phyloP scores from a whole-genome alignment of 2,329 filamentous ascomycete species.

The Endocalyx cinctus region DNA sequence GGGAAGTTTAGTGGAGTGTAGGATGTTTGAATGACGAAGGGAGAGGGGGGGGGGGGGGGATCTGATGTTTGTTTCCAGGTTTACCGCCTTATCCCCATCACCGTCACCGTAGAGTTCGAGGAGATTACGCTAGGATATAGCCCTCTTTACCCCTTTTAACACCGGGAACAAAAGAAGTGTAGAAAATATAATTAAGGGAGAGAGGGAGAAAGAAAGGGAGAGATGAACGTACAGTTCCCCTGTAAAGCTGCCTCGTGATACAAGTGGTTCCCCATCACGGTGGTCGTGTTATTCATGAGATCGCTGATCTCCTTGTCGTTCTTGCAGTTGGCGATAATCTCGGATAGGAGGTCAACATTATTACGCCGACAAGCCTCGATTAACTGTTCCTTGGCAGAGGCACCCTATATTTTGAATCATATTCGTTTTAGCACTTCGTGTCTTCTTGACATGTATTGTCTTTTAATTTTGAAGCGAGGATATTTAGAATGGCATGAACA shows the following conservation, averaged over 20 bases:
- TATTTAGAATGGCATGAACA: not conserved
- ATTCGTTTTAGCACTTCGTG: slow-evolving; percentile 7
- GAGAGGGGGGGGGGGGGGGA: too few relatives aligned
- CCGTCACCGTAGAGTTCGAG: too few relatives aligned
- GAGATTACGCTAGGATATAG: too few relatives aligned
- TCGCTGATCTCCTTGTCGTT: slow-evolving; percentile 62
- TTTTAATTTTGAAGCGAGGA: slow-evolving; percentile 1
- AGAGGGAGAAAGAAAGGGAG: slow-evolving; percentile 1
- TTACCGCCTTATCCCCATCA: too few relatives aligned
- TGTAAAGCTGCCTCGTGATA: slow-evolving; percentile 83
- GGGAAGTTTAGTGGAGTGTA: not conserved
- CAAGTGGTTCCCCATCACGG: slow-evolving; percentile 81
- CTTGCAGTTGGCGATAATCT: slow-evolving; percentile 62
- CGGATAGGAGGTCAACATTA: slow-evolving; percentile 78
- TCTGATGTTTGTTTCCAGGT: too few relatives aligned
- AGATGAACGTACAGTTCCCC: slow-evolving; percentile 68
- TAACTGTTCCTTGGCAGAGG: slow-evolving; percentile 77
- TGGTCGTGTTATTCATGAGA: slow-evolving; percentile 80
- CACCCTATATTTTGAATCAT: slow-evolving; percentile 56
- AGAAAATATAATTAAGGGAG: not conserved
- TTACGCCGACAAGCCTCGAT: slow-evolving; percentile 91
- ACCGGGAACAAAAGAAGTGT: too few relatives aligned
- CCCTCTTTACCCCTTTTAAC: too few relatives aligned
- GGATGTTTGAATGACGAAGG: not conserved
- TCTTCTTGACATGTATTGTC: not conserved